Evolutionary conservation across 2,329 filamentous ascomycete species (phyloP).

Genomic region (Dryadomyces quercivorus): DNA sequence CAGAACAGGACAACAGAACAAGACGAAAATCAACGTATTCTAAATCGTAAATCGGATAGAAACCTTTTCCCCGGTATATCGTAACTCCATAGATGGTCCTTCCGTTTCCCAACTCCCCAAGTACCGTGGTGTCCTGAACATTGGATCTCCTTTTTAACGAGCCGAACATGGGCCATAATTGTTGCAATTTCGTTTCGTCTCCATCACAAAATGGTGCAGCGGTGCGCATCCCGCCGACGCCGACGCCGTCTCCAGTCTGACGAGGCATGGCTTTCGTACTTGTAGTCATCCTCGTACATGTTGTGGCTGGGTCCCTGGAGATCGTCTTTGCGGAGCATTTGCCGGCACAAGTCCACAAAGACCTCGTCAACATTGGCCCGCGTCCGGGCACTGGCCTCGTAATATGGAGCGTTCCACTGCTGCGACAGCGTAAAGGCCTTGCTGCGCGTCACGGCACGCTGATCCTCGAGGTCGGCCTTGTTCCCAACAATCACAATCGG

Average conservation of each 20-base stretch:
- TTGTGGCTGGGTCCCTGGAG: slow-evolving; percentile 22
- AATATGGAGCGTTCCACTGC: slow-evolving; percentile 80
- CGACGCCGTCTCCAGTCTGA: slow-evolving; percentile 20
- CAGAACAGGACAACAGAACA: no score
- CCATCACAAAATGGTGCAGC: slow-evolving; percentile 31
- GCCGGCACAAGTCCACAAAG: slow-evolving; percentile 72
- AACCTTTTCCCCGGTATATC: background rate
- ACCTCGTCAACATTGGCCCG: slow-evolving; percentile 84
- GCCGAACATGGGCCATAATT: background rate
- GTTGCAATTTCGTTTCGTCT: background rate
- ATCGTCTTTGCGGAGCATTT: slow-evolving; percentile 68
- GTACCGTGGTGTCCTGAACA: background rate
- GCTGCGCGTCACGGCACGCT: slow-evolving; percentile 64
- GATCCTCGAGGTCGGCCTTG: slow-evolving; percentile 82
- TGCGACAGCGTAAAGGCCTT: slow-evolving; percentile 78
- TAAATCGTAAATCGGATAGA: background rate
- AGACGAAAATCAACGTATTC: background rate
- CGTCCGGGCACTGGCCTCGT: slow-evolving; percentile 75
- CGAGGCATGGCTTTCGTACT: slow-evolving; percentile 23
- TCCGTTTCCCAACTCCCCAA: background rate
- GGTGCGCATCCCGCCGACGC: slow-evolving; percentile 22
- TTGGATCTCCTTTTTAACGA: background rate
- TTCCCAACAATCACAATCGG: slow-evolving; percentile 88
- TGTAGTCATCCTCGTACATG: slow-evolving; percentile 26
- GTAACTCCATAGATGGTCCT: slow-evolving; percentile 3